Conservation (phyloP, 164 flowering plant species). For the Kingdonia uniflora region DNA sequence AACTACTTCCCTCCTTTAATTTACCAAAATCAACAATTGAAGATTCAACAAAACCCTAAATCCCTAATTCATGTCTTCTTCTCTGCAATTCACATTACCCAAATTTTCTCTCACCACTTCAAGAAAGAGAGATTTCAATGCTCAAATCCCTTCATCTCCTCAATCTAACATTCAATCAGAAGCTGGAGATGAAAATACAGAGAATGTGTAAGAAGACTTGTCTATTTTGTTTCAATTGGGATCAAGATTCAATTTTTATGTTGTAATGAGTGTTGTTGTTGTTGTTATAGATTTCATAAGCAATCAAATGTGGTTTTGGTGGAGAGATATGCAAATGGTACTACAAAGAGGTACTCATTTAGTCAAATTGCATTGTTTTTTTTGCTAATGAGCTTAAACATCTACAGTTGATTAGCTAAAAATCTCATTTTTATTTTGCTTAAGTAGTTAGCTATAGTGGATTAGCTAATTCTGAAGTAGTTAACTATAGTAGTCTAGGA, state of each 20-base stretch:
- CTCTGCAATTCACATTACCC: constrained; percentile 18
- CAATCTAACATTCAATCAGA: constrained; percentile 12
- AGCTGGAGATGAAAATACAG: constrained; percentile 4
- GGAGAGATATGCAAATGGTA: constrained; percentile 65
- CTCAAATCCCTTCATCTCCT: constrained; percentile 12
- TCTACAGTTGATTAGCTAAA: too few relatives aligned
- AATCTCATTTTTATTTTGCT: too few relatives aligned
- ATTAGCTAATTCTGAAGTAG: too few relatives aligned
- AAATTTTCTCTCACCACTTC: constrained; percentile 6
- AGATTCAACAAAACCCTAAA: constrained; percentile 4
- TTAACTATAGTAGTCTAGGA: too few relatives aligned
- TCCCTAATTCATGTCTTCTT: constrained; percentile 6
- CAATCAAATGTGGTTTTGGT: constrained; percentile 31
- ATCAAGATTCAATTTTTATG: not conserved
- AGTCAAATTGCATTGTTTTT: too few relatives aligned
- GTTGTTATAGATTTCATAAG: constrained; percentile 16
- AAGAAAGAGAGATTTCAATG: constrained; percentile 6
- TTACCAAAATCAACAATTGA: too few relatives aligned
- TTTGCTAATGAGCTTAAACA: too few relatives aligned
- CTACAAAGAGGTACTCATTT: constrained; percentile 81
- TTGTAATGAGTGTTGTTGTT: not conserved
- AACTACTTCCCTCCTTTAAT: too few relatives aligned
- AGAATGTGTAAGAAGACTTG: constrained; percentile 9
- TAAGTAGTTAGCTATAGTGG: too few relatives aligned
- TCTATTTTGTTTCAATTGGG: constrained; percentile 1